These are phyloP conservation scores for Verticillium dahliae DNA, from an alignment of 2,329 filamentous ascomycete species.

Conservation along the genomic window DNA sequence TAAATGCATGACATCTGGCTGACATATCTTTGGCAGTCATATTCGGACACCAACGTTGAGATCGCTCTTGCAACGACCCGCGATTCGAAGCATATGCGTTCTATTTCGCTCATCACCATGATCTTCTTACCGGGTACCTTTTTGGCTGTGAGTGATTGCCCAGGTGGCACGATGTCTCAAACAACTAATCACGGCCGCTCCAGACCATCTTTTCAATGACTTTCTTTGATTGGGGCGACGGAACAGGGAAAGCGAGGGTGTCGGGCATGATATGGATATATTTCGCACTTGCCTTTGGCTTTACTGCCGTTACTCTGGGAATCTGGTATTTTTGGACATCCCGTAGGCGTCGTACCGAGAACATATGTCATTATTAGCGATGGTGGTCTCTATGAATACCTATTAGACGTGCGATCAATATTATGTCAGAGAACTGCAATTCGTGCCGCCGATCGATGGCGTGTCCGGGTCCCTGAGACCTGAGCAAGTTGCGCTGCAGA, in stretches of 20 bases:
- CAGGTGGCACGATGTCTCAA: background rate
- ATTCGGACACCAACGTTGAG: conserved; percentile 20
- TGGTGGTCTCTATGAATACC: background rate
- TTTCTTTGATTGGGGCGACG: conserved; percentile 16
- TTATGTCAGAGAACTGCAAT: too few relatives aligned
- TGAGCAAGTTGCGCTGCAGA: too few relatives aligned
- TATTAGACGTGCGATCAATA: background rate
- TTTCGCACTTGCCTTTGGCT: background rate
- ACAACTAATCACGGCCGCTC: background rate
- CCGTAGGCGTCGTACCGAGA: background rate
- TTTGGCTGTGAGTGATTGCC: conserved; percentile 14
- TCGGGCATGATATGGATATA: conserved; percentile 15
- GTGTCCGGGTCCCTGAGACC: too few relatives aligned
- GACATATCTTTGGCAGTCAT: conserved; percentile 10
- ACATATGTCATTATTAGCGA: background rate
- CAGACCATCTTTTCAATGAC: conserved; percentile 18
- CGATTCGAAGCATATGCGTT: conserved; percentile 21
- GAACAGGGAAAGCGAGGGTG: conserved; percentile 3
- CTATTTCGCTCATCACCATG: conserved; percentile 22
- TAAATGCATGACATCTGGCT: background rate
- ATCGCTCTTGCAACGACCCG: conserved; percentile 19
- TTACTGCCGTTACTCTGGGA: background rate
- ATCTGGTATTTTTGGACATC: background rate
- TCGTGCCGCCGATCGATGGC: too few relatives aligned
- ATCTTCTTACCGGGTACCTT: conserved; percentile 23